Conservation (phyloP, 176 grass and related monocot species). For the Rhynchospora breviuscula region DNA sequence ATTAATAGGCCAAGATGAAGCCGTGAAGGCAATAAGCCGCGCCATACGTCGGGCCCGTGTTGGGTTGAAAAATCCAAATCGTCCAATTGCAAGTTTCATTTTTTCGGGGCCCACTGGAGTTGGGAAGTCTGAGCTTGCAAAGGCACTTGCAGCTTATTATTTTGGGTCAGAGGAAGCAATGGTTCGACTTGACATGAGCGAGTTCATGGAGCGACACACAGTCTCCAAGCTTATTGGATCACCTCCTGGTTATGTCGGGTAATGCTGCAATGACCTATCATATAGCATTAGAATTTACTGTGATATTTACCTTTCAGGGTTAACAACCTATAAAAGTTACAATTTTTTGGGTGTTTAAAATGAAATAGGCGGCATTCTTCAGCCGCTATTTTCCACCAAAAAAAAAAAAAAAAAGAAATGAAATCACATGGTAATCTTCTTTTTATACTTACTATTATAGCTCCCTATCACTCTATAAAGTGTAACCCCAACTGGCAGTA, state of each 20-base stretch:
- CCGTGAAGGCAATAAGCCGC: constrained; percentile 84
- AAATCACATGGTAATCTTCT: neutral
- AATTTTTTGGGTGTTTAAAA: too few relatives aligned
- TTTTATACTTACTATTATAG: neutral
- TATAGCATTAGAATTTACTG: neutral
- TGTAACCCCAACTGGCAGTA: neutral
- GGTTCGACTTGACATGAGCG: constrained; percentile 96
- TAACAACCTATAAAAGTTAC: neutral
- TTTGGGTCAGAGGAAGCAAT: constrained; percentile 88
- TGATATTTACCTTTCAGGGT: neutral
- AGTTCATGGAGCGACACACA: constrained; percentile 91
- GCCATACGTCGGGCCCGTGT: constrained; percentile 78
- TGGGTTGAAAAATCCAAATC: constrained; percentile 78
- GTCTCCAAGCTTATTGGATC: constrained; percentile 89
- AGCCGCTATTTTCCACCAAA: too few relatives aligned
- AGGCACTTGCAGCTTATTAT: constrained; percentile 72
- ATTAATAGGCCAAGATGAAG: constrained; percentile 71
- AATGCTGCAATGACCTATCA: neutral
- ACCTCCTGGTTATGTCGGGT: constrained; percentile 83
- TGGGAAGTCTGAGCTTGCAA: constrained; percentile 93
- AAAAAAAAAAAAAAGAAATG: neutral
- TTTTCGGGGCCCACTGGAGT: constrained; percentile 90
- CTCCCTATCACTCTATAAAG: neutral
- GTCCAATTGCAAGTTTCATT: constrained; percentile 89
- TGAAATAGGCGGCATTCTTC: too few relatives aligned